Base-by-base conservation (phyloP, 2,329 filamentous ascomycete species). In the Clarireedia hainanense region DNA sequence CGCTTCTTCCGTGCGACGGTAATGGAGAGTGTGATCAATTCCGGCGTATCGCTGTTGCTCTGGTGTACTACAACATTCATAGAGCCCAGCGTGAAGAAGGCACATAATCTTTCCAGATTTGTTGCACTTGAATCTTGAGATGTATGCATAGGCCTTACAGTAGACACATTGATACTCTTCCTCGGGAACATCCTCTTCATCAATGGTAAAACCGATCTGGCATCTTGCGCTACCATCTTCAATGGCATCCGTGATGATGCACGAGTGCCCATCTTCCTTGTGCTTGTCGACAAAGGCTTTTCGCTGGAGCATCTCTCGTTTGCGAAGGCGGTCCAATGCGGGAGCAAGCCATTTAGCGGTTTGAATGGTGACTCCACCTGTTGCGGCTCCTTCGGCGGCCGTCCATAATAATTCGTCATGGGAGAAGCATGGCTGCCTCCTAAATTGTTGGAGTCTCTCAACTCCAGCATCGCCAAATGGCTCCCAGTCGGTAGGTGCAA, bases 311-410 rank as follows among this genome's bases (percentile, higher is more conserved):
- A 84, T 65, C 73, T 97, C 94, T 34, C 89, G 83, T 57, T 84
- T 80, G 62, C 83, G 82, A 66, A 95, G 88, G 48, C 88, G 82
- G 51, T 89, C 82, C 23, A 99, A 74, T 1, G 94, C 94, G 0
- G 92, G 92, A 2, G 87, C 88, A 15, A 99, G 78, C 94, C 94
- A 99, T 72, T 94, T 96, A 1, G 94, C 90, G 2, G 90, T 96
- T 64, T 89, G 88, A 56, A 99, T 97, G 0, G 80, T 83, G 48
- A 85, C 69, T 2, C 75, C 73, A 10, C 74, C 75, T 34, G 83
- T 84, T 2, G 84, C 80, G 63, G 91, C 85, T 64, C 83, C 86
- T 61, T 89, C 84, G 6, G 91, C 90, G 6, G 94, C 94, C 2
- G 92, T 96, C 74, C 95, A 85, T 3, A 99, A 76, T 23, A 99